Conservation (phyloP, 176 grass and related monocot genomes). For the Guadua angustifolia region DNA sequence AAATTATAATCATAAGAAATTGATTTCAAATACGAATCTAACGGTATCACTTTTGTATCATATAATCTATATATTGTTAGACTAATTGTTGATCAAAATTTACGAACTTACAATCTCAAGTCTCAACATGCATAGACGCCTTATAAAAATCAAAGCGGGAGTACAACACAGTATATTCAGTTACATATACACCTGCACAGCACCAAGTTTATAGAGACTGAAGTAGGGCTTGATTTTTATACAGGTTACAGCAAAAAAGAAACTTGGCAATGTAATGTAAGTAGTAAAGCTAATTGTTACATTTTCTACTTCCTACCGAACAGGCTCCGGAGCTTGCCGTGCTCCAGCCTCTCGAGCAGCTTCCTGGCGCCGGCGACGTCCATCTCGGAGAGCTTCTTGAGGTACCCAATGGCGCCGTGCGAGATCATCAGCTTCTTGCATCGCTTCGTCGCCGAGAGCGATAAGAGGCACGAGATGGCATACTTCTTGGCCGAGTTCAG, state of each 20-base stretch:
- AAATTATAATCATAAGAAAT: too few species aligned
- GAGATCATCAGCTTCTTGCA: conserved; percentile 92
- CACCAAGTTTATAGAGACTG: conserved; percentile 37
- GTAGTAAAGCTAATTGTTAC: neutral
- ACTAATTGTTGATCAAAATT: too few species aligned
- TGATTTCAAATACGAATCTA: too few species aligned
- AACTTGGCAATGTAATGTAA: neutral
- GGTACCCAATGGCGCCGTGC: conserved; percentile 88
- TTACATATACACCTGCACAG: conserved; percentile 34
- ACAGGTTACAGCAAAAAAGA: conserved; percentile 48
- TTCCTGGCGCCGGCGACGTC: conserved; percentile 68
- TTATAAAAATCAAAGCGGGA: too few species aligned
- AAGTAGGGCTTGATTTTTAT: conserved; percentile 55
- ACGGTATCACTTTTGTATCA: too few species aligned
- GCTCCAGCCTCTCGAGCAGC: conserved; percentile 77
- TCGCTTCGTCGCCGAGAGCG: conserved; percentile 59
- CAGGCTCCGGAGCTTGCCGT: conserved; percentile 62
- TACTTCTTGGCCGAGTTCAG: conserved; percentile 88
- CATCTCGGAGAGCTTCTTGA: conserved; percentile 94
- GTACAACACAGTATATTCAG: conserved; percentile 19
- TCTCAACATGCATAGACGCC: too few species aligned
- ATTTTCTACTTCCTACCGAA: conserved; percentile 64
- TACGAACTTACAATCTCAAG: too few species aligned
- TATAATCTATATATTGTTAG: too few species aligned
- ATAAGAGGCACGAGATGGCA: conserved; percentile 66